These are phyloP conservation scores for Tricladium varicosporioides DNA, from an alignment of 2,329 filamentous ascomycete species.

Conservation along the genomic window DNA sequence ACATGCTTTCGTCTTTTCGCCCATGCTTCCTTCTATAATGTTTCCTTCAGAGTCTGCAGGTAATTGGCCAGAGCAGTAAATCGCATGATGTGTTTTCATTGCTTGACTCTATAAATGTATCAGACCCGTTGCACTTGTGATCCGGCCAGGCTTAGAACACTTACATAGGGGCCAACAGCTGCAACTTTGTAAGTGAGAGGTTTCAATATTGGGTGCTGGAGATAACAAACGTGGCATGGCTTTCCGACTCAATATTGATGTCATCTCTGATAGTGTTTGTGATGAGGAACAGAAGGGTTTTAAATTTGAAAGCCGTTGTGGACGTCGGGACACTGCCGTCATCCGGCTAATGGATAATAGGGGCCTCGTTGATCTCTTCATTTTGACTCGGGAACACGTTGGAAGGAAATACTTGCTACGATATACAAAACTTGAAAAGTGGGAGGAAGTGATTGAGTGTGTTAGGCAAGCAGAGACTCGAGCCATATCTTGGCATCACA, in stretches of 20 bases:
- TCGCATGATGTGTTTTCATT: slow-evolving; percentile 62
- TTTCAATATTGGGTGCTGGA: not conserved
- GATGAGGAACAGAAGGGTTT: not conserved
- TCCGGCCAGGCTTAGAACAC: not conserved
- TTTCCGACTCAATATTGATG: slow-evolving; percentile 54
- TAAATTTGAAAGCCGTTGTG: too few species aligned
- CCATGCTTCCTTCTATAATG: slow-evolving; percentile 51
- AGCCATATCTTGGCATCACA: too few species aligned
- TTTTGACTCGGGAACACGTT: too few species aligned
- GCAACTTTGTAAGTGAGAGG: slow-evolving; percentile 7
- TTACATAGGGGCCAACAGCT: slow-evolving; percentile 65
- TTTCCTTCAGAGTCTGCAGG: slow-evolving; percentile 31
- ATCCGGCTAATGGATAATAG: too few species aligned
- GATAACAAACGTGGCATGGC: slow-evolving; percentile 45
- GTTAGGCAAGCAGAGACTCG: too few species aligned
- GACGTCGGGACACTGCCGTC: too few species aligned
- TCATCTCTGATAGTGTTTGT: slow-evolving; percentile 27
- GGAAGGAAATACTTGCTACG: too few species aligned
- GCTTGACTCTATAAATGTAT: slow-evolving; percentile 54
- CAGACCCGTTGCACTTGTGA: slow-evolving; percentile 16
- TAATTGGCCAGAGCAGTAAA: slow-evolving; percentile 62
- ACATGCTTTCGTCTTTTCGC: slow-evolving; percentile 60
- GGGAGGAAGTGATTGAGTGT: too few species aligned
- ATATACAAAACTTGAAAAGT: too few species aligned
- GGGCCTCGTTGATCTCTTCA: too few species aligned